phyloP scores from a whole-genome alignment of 2,329 filamentous ascomycete genomes.

The Tolypocladium sp. region DNA sequence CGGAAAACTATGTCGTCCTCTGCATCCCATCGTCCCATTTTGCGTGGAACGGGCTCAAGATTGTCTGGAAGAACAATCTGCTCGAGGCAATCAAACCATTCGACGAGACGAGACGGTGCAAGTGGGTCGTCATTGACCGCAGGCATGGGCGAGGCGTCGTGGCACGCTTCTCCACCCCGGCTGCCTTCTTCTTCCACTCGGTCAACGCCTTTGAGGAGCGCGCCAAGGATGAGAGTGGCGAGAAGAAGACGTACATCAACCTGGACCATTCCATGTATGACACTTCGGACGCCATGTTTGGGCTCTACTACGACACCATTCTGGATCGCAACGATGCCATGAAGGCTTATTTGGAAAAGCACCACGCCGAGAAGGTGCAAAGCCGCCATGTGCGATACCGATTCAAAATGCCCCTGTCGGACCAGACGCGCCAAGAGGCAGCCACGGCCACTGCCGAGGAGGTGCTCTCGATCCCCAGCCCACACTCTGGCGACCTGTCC shows the following conservation, averaged over 20 bases:
- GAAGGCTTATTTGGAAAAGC: conserved; percentile 31
- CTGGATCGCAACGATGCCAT: conserved; percentile 40
- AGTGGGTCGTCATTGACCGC: conserved; percentile 70
- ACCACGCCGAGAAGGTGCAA: conserved; percentile 24
- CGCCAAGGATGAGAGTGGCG: conserved; percentile 21
- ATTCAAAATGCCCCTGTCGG: conserved; percentile 23
- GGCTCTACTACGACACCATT: conserved; percentile 62
- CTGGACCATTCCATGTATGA: conserved; percentile 59
- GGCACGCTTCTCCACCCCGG: conserved; percentile 55
- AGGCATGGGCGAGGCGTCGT: conserved; percentile 52
- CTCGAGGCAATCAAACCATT: conserved; percentile 59
- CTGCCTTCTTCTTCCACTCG: conserved; percentile 72
- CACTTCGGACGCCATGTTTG: conserved; percentile 54
- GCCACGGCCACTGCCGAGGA: conserved; percentile 17
- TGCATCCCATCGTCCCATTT: conserved; percentile 63
- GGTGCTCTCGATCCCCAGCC: conserved; percentile 37
- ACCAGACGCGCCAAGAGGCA: conserved; percentile 4
- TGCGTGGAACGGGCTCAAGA: conserved; percentile 44
- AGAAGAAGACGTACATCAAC: conserved; percentile 37
- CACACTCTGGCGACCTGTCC: conserved; percentile 54
- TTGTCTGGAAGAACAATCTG: conserved; percentile 58
- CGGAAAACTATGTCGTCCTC: conserved; percentile 60
- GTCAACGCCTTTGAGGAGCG: conserved; percentile 67
- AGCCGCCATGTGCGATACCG: conserved; percentile 33
- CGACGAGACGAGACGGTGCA: conserved; percentile 43